phyloP scores from a whole-genome alignment of 1,284 basidiomycete species.

The Puccinia polysora region DNA sequence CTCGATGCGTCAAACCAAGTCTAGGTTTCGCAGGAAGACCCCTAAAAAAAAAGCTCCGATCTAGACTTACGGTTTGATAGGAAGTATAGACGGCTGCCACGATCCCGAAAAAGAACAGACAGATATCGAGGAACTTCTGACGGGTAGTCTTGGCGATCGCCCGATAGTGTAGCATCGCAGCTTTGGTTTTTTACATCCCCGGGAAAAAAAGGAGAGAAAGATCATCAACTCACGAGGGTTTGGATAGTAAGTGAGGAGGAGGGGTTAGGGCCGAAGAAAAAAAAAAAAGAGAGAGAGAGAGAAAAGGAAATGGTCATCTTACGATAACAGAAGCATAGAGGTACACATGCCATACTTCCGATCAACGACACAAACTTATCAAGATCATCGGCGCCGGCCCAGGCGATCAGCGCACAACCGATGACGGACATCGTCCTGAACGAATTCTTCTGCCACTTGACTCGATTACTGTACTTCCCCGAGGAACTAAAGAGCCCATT shows the following conservation, averaged over 20 bases:
- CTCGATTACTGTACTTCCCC: slow-evolving; percentile 72
- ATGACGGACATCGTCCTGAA: slow-evolving; percentile 76
- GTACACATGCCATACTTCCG: slow-evolving; percentile 89
- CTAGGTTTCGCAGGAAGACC: too few species aligned
- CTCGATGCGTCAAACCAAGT: too few species aligned
- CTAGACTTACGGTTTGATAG: slow-evolving; percentile 68
- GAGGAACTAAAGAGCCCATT: slow-evolving; percentile 80
- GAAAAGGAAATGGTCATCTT: slow-evolving; percentile 6
- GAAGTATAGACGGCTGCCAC: slow-evolving; percentile 81
- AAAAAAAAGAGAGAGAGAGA: neutral
- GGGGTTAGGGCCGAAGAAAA: neutral
- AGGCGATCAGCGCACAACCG: slow-evolving; percentile 70
- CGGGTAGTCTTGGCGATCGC: slow-evolving; percentile 65
- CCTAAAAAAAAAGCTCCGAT: too few species aligned
- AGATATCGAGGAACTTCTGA: slow-evolving; percentile 69
- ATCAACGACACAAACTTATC: slow-evolving; percentile 96
- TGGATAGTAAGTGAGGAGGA: neutral
- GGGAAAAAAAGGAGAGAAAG: slow-evolving; percentile 58
- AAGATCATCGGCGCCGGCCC: slow-evolving; percentile 78
- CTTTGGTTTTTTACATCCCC: too few species aligned
- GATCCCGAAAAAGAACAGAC: slow-evolving; percentile 75
- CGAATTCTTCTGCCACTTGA: slow-evolving; percentile 80
- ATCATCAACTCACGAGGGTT: slow-evolving; percentile 65
- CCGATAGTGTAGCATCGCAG: slow-evolving; percentile 28
- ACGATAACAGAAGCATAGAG: slow-evolving; percentile 67